Conservation (phyloP, 306 rosid genomes). For the Cajanus cajan region DNA sequence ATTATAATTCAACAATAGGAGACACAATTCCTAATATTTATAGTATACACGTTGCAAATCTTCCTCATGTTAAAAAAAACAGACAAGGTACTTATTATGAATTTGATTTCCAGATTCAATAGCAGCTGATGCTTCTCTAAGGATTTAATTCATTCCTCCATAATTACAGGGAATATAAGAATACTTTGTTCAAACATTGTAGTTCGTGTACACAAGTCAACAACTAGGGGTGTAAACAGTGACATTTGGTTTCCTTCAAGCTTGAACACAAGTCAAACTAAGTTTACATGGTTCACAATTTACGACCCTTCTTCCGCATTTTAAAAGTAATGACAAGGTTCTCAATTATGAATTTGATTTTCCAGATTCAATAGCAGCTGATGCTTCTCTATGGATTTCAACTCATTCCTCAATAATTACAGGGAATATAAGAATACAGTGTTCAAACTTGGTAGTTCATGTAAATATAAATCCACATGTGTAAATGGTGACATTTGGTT, state of each 20-base stretch:
- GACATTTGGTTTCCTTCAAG: no score
- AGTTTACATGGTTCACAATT: no score
- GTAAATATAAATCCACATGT: no score
- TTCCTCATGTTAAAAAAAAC: background rate
- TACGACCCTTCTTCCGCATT: no score
- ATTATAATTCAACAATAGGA: conserved; percentile 12
- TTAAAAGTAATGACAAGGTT: background rate
- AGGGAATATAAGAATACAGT: background rate
- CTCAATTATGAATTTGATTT: background rate
- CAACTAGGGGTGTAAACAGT: background rate
- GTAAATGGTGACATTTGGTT: no score
- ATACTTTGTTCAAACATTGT: background rate
- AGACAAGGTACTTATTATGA: background rate
- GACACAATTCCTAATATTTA: background rate
- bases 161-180: background rate
- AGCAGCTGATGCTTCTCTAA: background rate
- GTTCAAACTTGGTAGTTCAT: background rate
- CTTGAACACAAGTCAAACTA: no score
- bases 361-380: background rate
- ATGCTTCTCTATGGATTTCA: background rate
- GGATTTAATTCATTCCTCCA: background rate
- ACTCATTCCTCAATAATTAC: no score
- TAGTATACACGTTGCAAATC: background rate
- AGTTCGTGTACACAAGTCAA: background rate
- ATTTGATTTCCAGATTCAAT: background rate